Conservation (phyloP, 2,329 filamentous ascomycete species). For the Cordyceps fumosorosea region DNA sequence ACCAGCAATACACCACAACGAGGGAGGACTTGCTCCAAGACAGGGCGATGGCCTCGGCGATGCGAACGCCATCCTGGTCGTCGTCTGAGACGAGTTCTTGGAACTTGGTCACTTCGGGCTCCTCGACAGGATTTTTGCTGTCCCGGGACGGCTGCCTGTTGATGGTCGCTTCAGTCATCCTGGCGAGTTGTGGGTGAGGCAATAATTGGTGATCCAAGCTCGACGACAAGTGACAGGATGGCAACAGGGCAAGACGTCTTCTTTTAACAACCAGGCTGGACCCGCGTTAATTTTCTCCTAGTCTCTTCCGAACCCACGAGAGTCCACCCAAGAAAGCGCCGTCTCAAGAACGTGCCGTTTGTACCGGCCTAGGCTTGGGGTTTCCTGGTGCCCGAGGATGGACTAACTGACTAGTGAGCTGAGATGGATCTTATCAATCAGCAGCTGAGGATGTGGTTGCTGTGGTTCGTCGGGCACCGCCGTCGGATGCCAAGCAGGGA, state of each 20-base stretch:
- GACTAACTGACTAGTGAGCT: background rate
- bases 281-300: background rate
- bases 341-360: constrained; percentile 2
- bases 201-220: background rate
- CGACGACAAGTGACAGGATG: background rate
- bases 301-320: background rate
- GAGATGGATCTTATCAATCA: constrained; percentile 12
- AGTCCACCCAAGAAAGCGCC: background rate
- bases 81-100: constrained; percentile 5
- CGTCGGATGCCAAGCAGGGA: background rate
- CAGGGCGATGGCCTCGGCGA: constrained; percentile 20
- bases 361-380: background rate
- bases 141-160: background rate
- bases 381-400: too few relatives aligned
- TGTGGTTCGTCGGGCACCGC: background rate
- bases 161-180: background rate
- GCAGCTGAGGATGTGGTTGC: background rate
- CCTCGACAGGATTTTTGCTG: constrained; percentile 2
- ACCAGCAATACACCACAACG: constrained; percentile 17
- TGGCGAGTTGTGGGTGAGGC: background rate
- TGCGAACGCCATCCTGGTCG: constrained; percentile 19
- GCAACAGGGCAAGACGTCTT: background rate
- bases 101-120: background rate
- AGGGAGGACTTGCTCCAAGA: constrained; percentile 18
- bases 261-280: background rate